Evolutionary conservation across 2,329 filamentous ascomycete genomes (phyloP), one percentile per base, ranked within the genome.

Genomic region (Exutisphaerella laricina): DNA sequence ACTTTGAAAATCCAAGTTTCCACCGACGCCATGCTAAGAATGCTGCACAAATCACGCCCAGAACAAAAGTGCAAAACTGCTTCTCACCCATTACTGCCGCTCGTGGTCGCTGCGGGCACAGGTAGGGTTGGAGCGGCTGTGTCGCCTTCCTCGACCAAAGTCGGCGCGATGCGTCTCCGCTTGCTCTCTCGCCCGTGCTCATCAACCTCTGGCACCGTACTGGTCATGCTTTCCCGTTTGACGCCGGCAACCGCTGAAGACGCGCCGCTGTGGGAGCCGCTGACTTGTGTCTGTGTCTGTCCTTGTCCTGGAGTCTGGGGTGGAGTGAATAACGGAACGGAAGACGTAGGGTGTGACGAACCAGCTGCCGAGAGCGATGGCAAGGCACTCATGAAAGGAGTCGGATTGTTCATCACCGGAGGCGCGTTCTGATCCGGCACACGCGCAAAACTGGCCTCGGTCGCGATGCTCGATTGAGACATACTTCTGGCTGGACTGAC

Each of bases 291-390:
- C 26, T 51, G 65, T n/a, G n/a, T n/a, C n/a, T n/a, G n/a, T n/a
- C n/a, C n/a, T n/a, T n/a, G n/a, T 45, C 77, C 69, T 4, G 90
- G 90, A 3, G 90, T 97, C 63, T 94, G 85, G 1, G 90, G 92
- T 2, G 92, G 90, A 5, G 90, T 96, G 26, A 85, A 87, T 57
- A 94, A 79, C 0, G 88, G 85, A 31, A 94, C 69, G 3, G 66
- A 40, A 5, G 42, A 41, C 14, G 20, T 41, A 4, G 42, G 38
- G 20, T 41, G 46, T 2, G 46, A 46, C 3, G 57, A 58, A 6
- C 58, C 59, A 6, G 59, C 61, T 2, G 66, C 66, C 14, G 67
- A 58, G n/a, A 59, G 51, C 4, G 60, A 59, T 4, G 63, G 62
- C 10, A 64, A 41, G 6, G 56, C 52, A 21, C 56, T 59, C 52